Base-by-base conservation (phyloP, 202 grass and related monocot genomes). In the Cymbopogon flexuosus region DNA sequence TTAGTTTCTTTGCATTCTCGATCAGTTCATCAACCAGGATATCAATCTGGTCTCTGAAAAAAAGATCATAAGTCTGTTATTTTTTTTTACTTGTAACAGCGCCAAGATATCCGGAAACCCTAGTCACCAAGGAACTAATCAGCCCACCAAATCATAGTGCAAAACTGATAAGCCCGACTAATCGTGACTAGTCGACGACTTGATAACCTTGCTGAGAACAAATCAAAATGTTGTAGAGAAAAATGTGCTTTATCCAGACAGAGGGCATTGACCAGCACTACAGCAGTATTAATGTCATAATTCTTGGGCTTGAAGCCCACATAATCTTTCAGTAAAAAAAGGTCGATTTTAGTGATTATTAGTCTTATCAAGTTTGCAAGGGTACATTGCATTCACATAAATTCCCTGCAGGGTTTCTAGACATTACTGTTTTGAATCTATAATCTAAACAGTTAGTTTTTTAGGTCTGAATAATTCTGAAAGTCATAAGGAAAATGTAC, bases 21-120 rank as follows among this genome's bases (percentile, higher is more conserved):
- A 90, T 70, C 34, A 93, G 21, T 39, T 88, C 90, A 52, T 89
- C 82, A 59, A 92, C 59, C 57, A 93, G 46, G 56, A 68, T 52
- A 54, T 82, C 84, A 1, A 87, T 81, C 67, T 87, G 65, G 84
- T 85, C 62, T 72, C 84, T 87, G 84, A 30, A 79, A 83, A 81
- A 83, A 81, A 37, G 0, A 15, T 19, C 21, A 46, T 21, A 59
- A 29, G 0, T 49, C 6, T 7, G 14, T 30, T n/a, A 54, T 0
- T 37, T 61, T 27, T 9, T 76, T 41, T 35, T 61, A 0, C 21
- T 27, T 18, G 21, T 10, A 42, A 61, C 14, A 4, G 15, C 6
- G 60, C 1, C 8, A 60, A 60, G 72, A 3, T 8, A 74, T 46
- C 16, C 22, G 30, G 10, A 19, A 54, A n/a, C 6, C 16, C 1